Base-by-base conservation (phyloP, 2,329 filamentous ascomycete species). In the Pyricularia grisea region DNA sequence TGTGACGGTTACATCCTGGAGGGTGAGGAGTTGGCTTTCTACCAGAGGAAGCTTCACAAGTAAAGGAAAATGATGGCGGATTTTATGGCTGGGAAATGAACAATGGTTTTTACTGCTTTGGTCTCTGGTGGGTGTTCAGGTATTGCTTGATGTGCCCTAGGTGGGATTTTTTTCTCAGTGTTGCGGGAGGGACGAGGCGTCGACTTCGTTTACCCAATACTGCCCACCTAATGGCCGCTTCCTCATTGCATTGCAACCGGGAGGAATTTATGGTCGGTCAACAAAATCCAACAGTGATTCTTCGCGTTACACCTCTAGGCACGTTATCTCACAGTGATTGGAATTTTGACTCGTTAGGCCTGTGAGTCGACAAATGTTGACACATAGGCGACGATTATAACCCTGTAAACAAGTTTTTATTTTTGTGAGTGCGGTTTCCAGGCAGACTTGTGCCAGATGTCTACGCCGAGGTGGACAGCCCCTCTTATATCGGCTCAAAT, bases 21-120 rank as follows among this genome's bases (percentile, higher is more conserved):
- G 90, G 95, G 95, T 79, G 95, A 99, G 84, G 95, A 99, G 90
- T 89, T 99, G 79, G 93, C 94, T 83, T 99, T 99, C 92, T 99
- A 99, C 93, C 94, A 97, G 91, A 92, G 92, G 87, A 94, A 94
- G 86, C 93, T 98, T 84, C 92, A 95, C 90, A 98, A 97, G 89
- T 98, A 97, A 87, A 87, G 71, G 74, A 66, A 27, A 66, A 58
- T 14, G 20, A 55, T 27, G 42, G 61, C 36, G 64, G 25, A 55
- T 65, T 25, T 65, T 28, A 36, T 20, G 36, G 31, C 36, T 30
- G 55, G 64, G 67, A 68, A 65, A 58, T 65, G 36, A 64, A 58
- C 42, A 50, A 60, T 65, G 33, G 33, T 67, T 69, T 69, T 55
- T 65, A 25, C 36, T 68, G 23, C 55, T 69, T 67, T 61, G 70